Evolutionary conservation across 495 filamentous ascomycete species (phyloP).

Genomic region (Lasiosphaeria miniovina): DNA sequence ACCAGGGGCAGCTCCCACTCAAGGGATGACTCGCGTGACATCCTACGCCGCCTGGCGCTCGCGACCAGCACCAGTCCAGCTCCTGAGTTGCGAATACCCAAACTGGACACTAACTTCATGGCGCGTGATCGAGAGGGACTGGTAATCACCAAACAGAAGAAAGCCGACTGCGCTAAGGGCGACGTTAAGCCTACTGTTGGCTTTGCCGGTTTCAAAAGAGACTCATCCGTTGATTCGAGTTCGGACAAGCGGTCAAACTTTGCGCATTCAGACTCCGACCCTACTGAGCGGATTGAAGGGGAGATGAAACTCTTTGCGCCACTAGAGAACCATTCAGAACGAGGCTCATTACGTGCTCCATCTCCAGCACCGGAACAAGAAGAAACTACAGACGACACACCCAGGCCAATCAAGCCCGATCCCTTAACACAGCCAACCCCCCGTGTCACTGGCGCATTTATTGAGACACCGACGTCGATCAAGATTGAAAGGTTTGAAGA

Average conservation of each 20-base stretch:
- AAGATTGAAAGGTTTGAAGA: slow-evolving; percentile 32
- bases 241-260: slow-evolving; percentile 38
- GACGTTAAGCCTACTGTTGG: slow-evolving; percentile 37
- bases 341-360: slow-evolving; percentile 46
- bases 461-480: slow-evolving; percentile 48
- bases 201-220: slow-evolving; percentile 36
- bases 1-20: slow-evolving; percentile 14
- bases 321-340: slow-evolving; percentile 51
- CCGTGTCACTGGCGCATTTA: slow-evolving; percentile 48
- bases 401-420: slow-evolving; percentile 40
- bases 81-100: slow-evolving; percentile 18
- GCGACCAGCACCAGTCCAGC: slow-evolving; percentile 55
- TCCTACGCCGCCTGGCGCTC: slow-evolving; percentile 62
- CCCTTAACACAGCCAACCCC: slow-evolving; percentile 50
- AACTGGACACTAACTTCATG: not conserved
- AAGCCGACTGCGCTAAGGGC: slow-evolving; percentile 24
- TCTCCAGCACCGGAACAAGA: slow-evolving; percentile 39
- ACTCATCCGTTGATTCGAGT: slow-evolving; percentile 37
- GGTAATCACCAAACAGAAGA: slow-evolving; percentile 15
- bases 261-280: slow-evolving; percentile 50
- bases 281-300: slow-evolving; percentile 52
- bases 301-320: slow-evolving; percentile 55
- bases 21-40: slow-evolving; percentile 59
- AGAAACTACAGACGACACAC: slow-evolving; percentile 40
- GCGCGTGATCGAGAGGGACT: slow-evolving; percentile 4